phyloP scores from a whole-genome alignment of 768 basidiomycete species.

The Chiua virens region DNA sequence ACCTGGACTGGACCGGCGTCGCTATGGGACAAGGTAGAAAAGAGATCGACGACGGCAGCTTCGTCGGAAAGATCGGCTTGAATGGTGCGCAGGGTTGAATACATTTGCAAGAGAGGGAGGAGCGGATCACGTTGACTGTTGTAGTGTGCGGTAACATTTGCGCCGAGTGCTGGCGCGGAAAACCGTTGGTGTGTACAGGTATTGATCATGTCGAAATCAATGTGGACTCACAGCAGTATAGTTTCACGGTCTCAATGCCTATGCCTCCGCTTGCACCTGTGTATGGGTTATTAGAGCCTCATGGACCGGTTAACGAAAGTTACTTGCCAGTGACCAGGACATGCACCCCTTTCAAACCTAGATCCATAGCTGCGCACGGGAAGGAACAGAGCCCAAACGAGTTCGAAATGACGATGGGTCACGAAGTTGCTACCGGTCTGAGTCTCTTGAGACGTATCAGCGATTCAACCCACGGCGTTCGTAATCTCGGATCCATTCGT shows the following conservation, averaged over 20 bases:
- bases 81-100: conserved; percentile 32
- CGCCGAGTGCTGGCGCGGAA: conserved; percentile 53
- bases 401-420: too few species aligned
- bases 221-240: conserved; percentile 49
- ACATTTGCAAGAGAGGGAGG: conserved; percentile 38
- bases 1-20: conserved; percentile 49
- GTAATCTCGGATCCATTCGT: too few species aligned
- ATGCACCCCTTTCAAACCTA: conserved; percentile 58
- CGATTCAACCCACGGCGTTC: too few species aligned
- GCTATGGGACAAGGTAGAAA: conserved; percentile 34
- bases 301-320: neutral
- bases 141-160: conserved; percentile 68
- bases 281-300: neutral
- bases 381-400: neutral
- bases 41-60: conserved; percentile 47
- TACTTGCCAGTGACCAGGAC: conserved; percentile 61
- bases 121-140: conserved; percentile 49
- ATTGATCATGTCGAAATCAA: neutral
- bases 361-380: conserved; percentile 40
- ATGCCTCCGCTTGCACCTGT: conserved; percentile 73
- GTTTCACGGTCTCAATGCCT: conserved; percentile 54
- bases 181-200: neutral
- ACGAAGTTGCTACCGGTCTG: too few species aligned
- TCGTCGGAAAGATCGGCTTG: conserved; percentile 61
- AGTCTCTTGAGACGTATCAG: too few species aligned